Evolutionary conservation across 2,329 filamentous ascomycete genomes (phyloP).

Genomic region (Cladobotryum protrusum): DNA sequence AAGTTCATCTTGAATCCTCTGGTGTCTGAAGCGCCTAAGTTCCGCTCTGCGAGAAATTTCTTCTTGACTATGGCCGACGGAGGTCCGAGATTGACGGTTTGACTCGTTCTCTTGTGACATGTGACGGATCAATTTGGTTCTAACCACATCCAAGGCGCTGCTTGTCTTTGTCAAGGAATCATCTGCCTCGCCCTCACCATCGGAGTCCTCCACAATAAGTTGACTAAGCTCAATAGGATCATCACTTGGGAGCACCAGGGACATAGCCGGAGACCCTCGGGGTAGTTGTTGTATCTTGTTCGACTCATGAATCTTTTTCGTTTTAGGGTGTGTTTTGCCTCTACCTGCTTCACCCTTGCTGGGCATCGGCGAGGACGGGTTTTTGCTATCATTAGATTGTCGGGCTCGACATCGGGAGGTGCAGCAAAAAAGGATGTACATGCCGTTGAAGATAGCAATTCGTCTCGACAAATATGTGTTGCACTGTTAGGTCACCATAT

Average conservation of each 20-base stretch:
- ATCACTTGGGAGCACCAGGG: slow-evolving; percentile 1
- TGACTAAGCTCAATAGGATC: slow-evolving; percentile 25
- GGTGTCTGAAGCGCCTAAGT: slow-evolving; percentile 48
- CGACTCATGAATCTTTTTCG: neutral
- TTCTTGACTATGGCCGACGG: slow-evolving; percentile 43
- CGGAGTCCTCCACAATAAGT: slow-evolving; percentile 33
- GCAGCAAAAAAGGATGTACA: slow-evolving; percentile 11
- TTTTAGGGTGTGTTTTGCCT: neutral
- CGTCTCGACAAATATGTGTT: neutral
- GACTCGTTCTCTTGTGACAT: slow-evolving; percentile 39
- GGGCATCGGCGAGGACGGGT: neutral
- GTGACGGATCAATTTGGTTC: slow-evolving; percentile 38
- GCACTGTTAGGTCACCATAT: neutral
- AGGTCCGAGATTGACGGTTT: slow-evolving; percentile 34
- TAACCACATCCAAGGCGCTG: slow-evolving; percentile 39
- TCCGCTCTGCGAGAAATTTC: slow-evolving; percentile 51
- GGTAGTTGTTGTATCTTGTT: slow-evolving; percentile 2
- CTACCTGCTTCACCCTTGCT: neutral
- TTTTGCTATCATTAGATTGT: neutral
- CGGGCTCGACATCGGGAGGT: slow-evolving; percentile 7
- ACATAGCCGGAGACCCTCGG: neutral
- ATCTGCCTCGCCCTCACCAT: slow-evolving; percentile 30
- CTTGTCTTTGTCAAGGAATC: slow-evolving; percentile 25
- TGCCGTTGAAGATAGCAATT: slow-evolving; percentile 4
- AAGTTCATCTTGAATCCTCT: slow-evolving; percentile 53